Evolutionary conservation across 495 filamentous ascomycete species (phyloP).

Genomic region (Daldinia concentrica): DNA sequence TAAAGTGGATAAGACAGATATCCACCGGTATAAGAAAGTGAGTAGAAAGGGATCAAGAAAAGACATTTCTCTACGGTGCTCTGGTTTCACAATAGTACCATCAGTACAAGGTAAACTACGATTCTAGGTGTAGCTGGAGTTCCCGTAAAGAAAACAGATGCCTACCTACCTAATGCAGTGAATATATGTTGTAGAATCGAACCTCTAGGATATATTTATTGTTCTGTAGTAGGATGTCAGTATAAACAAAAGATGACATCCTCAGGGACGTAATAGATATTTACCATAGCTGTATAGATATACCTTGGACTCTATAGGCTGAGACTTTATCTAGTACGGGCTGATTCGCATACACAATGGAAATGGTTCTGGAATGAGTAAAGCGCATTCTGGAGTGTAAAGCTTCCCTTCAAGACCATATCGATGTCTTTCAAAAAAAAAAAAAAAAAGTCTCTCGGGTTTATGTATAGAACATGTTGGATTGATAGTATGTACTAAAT

Average conservation of each 20-base stretch:
- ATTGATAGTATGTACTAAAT: not conserved
- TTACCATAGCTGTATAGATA: not conserved
- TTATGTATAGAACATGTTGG: not conserved
- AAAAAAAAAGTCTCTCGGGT: not conserved
- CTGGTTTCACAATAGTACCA: slow-evolving; percentile 1
- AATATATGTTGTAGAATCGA: not conserved
- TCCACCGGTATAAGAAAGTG: not conserved
- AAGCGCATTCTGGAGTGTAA: not conserved
- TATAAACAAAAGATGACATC: slow-evolving; percentile 11
- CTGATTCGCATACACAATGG: slow-evolving; percentile 13
- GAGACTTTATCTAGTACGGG: slow-evolving; percentile 1
- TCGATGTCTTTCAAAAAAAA: not conserved
- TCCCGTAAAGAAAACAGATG: not conserved
- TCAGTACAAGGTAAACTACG: not conserved
- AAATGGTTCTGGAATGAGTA: slow-evolving; percentile 15
- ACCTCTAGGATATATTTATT: not conserved
- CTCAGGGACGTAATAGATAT: not conserved
- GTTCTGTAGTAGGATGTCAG: not conserved
- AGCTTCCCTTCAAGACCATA: not conserved
- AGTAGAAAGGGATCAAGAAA: not conserved
- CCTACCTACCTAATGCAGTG: not conserved
- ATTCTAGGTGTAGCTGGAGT: slow-evolving; percentile 1
- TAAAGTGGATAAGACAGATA: slow-evolving; percentile 1
- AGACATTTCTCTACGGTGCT: slow-evolving; percentile 14
- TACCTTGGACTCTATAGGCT: not conserved